Percentiles rank a stretch among this genome's conserved stretches.
phyloP scores from a whole-genome alignment of 75 land plant species.

The Ceratopteris richardii region DNA sequence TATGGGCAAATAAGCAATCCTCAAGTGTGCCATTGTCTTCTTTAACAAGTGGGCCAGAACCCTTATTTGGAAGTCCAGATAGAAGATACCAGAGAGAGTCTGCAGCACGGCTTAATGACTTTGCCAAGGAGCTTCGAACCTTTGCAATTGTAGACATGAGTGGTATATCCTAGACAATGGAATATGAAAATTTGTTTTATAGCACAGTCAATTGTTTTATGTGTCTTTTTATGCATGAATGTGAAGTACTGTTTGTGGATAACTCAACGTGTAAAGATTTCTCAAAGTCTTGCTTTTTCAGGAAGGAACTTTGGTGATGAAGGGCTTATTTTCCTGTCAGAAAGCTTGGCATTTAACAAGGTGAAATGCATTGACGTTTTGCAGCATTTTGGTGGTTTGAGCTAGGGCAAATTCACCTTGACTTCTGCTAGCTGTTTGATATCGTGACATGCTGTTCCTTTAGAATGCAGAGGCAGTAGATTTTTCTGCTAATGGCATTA shows the following conservation, averaged over 20 bases:
- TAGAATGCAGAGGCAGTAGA: constrained; percentile 81
- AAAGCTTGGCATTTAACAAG: constrained; percentile 85
- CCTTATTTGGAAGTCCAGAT: constrained; percentile 11
- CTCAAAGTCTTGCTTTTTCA: too few relatives aligned
- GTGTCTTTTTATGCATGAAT: too few relatives aligned
- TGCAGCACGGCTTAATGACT: constrained; percentile 62
- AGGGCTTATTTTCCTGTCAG: constrained; percentile 81
- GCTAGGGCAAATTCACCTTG: neutral
- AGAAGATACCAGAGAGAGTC: constrained; percentile 52
- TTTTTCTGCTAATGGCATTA: constrained; percentile 92
- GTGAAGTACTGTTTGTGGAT: too few relatives aligned
- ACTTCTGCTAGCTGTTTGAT: neutral
- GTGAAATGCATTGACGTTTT: constrained; percentile 25
- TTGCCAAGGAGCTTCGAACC: constrained; percentile 75
- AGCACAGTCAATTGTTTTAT: too few relatives aligned
- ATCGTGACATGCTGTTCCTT: constrained; percentile 1
- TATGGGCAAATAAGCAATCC: neutral
- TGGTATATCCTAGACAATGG: constrained; percentile 35
- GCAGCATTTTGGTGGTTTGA: neutral
- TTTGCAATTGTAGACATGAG: constrained; percentile 69
- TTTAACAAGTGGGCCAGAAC: neutral
- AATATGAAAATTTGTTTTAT: neutral
- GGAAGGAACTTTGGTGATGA: constrained; percentile 96
- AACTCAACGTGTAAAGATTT: too few relatives aligned
- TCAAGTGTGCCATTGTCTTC: constrained; percentile 6